Evolutionary conservation across 768 basidiomycete species (phyloP).

Genomic region (Dioszegia aurantiaca): DNA sequence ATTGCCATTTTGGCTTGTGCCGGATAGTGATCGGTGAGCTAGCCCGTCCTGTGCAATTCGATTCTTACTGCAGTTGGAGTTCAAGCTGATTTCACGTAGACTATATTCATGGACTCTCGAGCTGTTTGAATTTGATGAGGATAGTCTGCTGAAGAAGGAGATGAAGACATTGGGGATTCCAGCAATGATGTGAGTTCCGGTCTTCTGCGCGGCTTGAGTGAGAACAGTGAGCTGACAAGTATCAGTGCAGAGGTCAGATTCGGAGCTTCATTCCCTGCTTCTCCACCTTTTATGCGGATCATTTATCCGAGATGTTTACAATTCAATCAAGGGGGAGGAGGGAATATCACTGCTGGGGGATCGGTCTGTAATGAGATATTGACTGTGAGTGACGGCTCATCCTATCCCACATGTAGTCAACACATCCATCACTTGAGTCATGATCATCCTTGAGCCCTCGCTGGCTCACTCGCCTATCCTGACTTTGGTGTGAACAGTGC

Average conservation of each 20-base stretch:
- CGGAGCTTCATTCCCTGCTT: conserved; percentile 64
- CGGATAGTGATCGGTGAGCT: conserved; percentile 56
- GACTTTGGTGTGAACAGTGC: not conserved
- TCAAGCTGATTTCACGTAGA: no score
- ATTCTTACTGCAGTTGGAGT: no score
- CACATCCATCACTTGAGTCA: no score
- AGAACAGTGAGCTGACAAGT: not conserved
- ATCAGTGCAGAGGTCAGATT: conserved; percentile 65
- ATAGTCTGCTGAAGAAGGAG: conserved; percentile 51
- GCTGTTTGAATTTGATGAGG: conserved; percentile 36
- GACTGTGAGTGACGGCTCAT: conserved; percentile 14
- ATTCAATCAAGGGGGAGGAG: conserved; percentile 57
- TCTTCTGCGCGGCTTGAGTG: not conserved
- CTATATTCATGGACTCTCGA: conserved; percentile 54
- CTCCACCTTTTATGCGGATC: conserved; percentile 74
- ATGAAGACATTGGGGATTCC: conserved; percentile 60
- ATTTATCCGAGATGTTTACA: conserved; percentile 70
- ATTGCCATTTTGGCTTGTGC: conserved; percentile 71
- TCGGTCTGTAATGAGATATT: conserved; percentile 40
- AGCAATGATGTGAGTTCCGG: conserved; percentile 58
- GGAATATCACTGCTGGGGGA: conserved; percentile 37
- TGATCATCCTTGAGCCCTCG: no score
- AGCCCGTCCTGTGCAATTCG: no score
- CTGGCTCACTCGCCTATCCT: not conserved
- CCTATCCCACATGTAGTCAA: no score